These are phyloP conservation scores for Cystobasidium onofrii DNA, from an alignment of 768 basidiomycete genomes.

Conservation along the genomic window DNA sequence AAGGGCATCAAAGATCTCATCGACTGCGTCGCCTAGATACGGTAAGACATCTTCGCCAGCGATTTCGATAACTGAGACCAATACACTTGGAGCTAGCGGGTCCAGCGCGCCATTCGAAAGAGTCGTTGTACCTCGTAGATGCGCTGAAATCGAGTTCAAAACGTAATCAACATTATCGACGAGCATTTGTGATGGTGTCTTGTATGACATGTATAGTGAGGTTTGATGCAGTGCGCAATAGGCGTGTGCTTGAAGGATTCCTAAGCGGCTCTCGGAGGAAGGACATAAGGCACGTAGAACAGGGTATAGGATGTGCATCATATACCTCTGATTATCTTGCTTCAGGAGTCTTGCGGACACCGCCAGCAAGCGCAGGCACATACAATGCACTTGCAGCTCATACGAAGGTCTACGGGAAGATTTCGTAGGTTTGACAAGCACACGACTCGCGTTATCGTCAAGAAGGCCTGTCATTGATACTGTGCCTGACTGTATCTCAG, in stretches of 20 bases:
- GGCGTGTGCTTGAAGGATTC: neutral
- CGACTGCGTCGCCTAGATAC: conserved; percentile 84
- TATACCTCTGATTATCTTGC: neutral
- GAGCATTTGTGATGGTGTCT: neutral
- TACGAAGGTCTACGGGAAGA: neutral
- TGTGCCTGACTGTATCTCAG: neutral
- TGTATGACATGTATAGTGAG: neutral
- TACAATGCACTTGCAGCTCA: neutral
- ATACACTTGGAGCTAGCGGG: conserved; percentile 76
- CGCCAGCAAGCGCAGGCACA: neutral
- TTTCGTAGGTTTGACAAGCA: neutral
- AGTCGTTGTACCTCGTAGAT: neutral
- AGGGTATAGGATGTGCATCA: conserved; percentile 14
- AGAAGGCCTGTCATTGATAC: neutral
- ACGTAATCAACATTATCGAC: conserved; percentile 24
- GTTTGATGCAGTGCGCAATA: neutral
- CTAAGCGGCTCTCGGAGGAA: neutral
- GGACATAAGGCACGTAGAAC: neutral
- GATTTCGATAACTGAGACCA: conserved; percentile 72
- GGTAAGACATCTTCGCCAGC: conserved; percentile 80
- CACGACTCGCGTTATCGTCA: neutral
- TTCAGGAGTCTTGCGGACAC: neutral
- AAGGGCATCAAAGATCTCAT: conserved; percentile 91
- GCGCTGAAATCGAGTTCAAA: conserved; percentile 21
- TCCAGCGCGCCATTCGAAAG: conserved; percentile 52